Base-by-base conservation (phyloP, 805 yeast genomes). In the Candida boidinii region DNA sequence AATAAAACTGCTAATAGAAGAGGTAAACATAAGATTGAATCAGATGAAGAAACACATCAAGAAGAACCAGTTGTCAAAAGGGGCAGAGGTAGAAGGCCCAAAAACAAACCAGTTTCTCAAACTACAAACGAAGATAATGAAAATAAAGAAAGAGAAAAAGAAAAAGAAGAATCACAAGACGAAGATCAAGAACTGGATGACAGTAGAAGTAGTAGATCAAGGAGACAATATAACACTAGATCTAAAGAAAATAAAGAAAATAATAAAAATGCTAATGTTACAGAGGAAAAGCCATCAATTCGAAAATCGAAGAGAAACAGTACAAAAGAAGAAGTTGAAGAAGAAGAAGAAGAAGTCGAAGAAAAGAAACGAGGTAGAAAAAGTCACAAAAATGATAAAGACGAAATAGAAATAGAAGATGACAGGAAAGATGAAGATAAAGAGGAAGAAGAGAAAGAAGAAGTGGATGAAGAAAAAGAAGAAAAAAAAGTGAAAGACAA, bases 381-480 rank as follows among this genome's bases (percentile, higher is more conserved):
- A 38, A 7, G 6, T 32, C 18, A 23, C 41, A 8, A 36, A 39
- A 20, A 39, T 37, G 9, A 33, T 35, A 10, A 36, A 35, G 19
- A 16, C 35, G 8, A 36, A 11, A 10, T 12, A 10, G 8, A n/a
- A 17, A 16, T 5, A 14, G 30, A 23, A 13, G 26, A 12, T 7
- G n/a, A 16, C 8, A 7, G 12, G 4, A 20, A 21, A 29, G 14
- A 11, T 12, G 21, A 15, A 3, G 31, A 29, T n/a, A 21, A 14
- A 1, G 35, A 39, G 11, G 28, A 34, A 3, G 26, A 12, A 12
- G 26, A 12, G 22, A 16, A 22, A 12, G 23, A 5, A 3, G 17
- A 28, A 5, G 31, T 3, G 13, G 18, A 6, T 4, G 26, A 29
- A 17, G 39, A 28, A 14, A 33, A 16, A 5, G 24, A 25, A 16